Base-by-base conservation (phyloP, 495 filamentous ascomycete species). In the Sordaria brevicollis region DNA sequence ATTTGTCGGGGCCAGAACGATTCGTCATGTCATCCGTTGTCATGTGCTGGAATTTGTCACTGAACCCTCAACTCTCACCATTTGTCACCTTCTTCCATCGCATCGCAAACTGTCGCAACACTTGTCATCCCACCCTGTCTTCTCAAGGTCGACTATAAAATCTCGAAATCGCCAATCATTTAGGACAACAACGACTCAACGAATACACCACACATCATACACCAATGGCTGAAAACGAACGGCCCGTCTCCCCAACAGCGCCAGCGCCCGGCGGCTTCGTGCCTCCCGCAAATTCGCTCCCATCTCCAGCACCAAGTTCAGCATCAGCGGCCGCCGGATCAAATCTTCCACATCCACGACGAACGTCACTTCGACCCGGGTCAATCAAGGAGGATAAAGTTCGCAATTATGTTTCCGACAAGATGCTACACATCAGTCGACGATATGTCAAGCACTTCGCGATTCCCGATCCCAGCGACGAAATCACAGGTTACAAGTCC, bases 301-400 rank as follows among this genome's bases (percentile, higher is more conserved):
- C 85, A 0, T 88, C 88, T 1, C 87, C 89, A 8, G 81, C 89
- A 1, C 83, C 83, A 8, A 86, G 86, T 35, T 79, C 80, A 4
- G 75, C 85, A 29, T 84, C 86, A n/a, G 80, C 74, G 4, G 36
- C 68, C 19, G 57, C 78, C 0, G 74, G 77, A 5, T 79, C 84
- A 0, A 71, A 74, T 4, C 83, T 94, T 5, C 92, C 92, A 2
- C 85, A 85, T 65, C 88, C 89, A 3, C 88, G 92, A 68, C 77
- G 81, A 29, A 83, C 85, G 21, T 88, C 92, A 0, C 80, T 96
- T 7, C 85, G 83, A 35, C 80, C 91, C 0, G 93, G 93, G 2
- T 91, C 91, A 0, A 77, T 80, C 8, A 95, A 94, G 76, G 93
- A 97, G 78, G 89, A 88, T 68, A 82, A 85, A n/a, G 86, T 92